Evolutionary conservation across 2,329 filamentous ascomycete genomes (phyloP).

Genomic region (Colletotrichum viniferum): DNA sequence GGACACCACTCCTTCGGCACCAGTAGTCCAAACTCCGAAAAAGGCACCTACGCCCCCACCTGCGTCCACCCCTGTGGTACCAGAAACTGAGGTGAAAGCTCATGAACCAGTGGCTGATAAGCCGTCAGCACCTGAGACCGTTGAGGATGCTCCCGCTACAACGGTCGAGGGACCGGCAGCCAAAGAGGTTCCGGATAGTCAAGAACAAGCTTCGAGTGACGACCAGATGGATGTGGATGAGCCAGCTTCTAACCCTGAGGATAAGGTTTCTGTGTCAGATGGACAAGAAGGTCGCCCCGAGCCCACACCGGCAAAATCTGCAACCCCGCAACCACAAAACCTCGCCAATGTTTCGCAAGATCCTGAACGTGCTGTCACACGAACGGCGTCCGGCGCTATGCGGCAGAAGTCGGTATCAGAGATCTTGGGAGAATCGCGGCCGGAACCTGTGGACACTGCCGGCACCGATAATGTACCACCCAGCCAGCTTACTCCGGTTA

Average conservation of each 20-base stretch:
- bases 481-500: constrained; percentile 43
- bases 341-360: constrained; percentile 27
- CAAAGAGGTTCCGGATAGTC: constrained; percentile 39
- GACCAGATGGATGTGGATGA: constrained; percentile 40
- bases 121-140: background rate
- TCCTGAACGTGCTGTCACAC: constrained; percentile 64
- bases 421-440: constrained; percentile 62
- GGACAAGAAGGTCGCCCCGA: background rate
- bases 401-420: constrained; percentile 76
- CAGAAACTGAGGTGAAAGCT: background rate
- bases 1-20: constrained; percentile 7
- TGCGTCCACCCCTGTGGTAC: background rate
- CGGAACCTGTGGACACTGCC: constrained; percentile 38
- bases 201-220: constrained; percentile 32
- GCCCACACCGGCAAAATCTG: background rate
- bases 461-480: constrained; percentile 30
- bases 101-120: background rate
- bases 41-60: constrained; percentile 9
- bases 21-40: constrained; percentile 6
- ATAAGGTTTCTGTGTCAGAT: background rate
- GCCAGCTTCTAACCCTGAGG: constrained; percentile 23
- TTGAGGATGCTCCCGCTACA: background rate
- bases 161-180: background rate
- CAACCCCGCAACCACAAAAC: constrained; percentile 20
- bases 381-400: constrained; percentile 73